Base-by-base conservation (phyloP, 805 yeast genomes). In the Kodamaea fukazawae region DNA sequence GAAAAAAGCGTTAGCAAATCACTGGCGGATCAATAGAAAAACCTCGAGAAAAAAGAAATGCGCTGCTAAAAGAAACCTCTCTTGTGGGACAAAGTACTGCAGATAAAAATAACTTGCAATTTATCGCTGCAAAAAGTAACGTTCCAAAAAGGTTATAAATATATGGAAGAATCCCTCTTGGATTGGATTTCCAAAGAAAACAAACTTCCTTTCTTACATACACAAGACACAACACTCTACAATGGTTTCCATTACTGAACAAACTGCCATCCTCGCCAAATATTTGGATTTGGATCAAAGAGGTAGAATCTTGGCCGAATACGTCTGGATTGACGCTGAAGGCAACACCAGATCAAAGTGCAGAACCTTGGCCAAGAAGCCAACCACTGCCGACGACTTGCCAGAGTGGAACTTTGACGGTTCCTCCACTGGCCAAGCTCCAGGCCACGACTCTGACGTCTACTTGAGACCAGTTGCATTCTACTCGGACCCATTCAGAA, bases 401-500 rank as follows among this genome's bases (percentile, higher is more conserved):
- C 97, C 98, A 53, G 96, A 91, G 71, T 93, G 99, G 99, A 93
- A 93, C 78, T 93, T 93, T 58, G 99, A 93, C 67, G 99, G 99
- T 70, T 90, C 98, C 32, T 90, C 98, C 25, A 93, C 99, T 39
- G 89, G 85, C 54, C 99, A 93, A 76, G 98, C 99, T 41, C 97
- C 97, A 58, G 99, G 99, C 55, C 82, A 86, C 67, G 90, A 93
- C 74, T 89, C 97, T 32, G 99, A 93, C 65, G 79, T 93, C 48
- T 89, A 88, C 67, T 75, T 93, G 60, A 84, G 96, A 70, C 99
- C 99, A n/a, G 95, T 79, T 51, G 88, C 97, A 41, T 83, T 72
- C 69, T 93, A 87, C 79, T 83, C 89, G 50, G 99, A 93, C 68
- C 99, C 99, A 26, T 89, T 93, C 78, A 89, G 99, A 79, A 79